These are phyloP conservation scores for Stachybotrys chlorohalonatus DNA, from an alignment of 2,329 filamentous ascomycete genomes.

Conservation along the genomic window DNA sequence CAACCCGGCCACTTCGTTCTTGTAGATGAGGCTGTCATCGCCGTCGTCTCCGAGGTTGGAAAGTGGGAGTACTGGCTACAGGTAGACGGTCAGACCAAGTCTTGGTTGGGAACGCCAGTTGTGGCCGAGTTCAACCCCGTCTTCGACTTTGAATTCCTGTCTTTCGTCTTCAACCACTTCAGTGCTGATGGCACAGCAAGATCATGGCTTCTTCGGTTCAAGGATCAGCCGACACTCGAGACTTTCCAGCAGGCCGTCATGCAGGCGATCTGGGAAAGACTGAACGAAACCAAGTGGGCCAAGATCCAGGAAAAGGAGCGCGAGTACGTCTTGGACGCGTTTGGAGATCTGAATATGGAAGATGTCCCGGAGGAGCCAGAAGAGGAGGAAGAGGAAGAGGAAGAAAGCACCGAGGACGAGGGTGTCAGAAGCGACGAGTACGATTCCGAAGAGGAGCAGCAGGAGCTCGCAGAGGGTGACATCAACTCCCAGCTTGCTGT, in stretches of 20 bases:
- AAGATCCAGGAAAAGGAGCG: slow-evolving; percentile 88
- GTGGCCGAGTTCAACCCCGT: slow-evolving; percentile 92
- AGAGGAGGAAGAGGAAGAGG: slow-evolving; percentile 43
- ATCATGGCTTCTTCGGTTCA: slow-evolving; percentile 92
- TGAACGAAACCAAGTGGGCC: slow-evolving; percentile 89
- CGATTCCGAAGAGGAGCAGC: slow-evolving; percentile 64
- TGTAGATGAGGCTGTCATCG: slow-evolving; percentile 66
- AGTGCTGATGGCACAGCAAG: slow-evolving; percentile 79
- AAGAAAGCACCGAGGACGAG: slow-evolving; percentile 52
- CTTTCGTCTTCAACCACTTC: slow-evolving; percentile 98
- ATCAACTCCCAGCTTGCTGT: slow-evolving; percentile 92
- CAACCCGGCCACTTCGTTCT: slow-evolving; percentile 74
- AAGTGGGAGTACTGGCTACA: slow-evolving; percentile 96
- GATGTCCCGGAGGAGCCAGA: slow-evolving; percentile 48
- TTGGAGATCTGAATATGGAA: slow-evolving; percentile 89
- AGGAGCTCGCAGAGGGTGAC: slow-evolving; percentile 63
- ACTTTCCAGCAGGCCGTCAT: slow-evolving; percentile 89
- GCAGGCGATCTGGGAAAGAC: slow-evolving; percentile 92
- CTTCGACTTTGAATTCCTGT: slow-evolving; percentile 98
- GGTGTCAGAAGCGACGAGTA: slow-evolving; percentile 61
- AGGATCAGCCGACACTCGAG: slow-evolving; percentile 70
- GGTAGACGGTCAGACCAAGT: slow-evolving; percentile 62
- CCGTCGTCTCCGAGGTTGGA: slow-evolving; percentile 76
- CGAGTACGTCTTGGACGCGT: slow-evolving; percentile 91
- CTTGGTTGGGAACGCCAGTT: slow-evolving; percentile 82